Base-by-base conservation (phyloP, 495 filamentous ascomycete genomes). In the Apodospora peruviana region DNA sequence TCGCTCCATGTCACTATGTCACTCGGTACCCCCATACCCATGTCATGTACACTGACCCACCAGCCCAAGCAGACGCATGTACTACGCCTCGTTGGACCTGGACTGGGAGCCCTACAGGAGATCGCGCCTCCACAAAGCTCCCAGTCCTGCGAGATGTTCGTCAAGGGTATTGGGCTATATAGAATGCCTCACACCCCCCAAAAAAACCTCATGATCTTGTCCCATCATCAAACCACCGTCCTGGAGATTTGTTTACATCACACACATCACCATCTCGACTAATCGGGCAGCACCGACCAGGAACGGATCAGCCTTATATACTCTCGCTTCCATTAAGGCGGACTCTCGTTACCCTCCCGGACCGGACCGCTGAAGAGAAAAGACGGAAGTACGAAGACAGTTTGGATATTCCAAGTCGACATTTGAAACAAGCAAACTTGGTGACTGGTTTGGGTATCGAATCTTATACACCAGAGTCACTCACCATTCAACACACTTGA, bases 91-190 rank as follows among this genome's bases (percentile, higher is more conserved):
- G 50, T 46, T 61, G 35, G 47, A 27, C 48, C 27, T 36, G 52
- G 49, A 37, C 47, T 23, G 36, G 47, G 54, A 56, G 56, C 53
- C 59, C 53, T 56, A 54, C 51, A 34, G 47, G 55, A 63, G 60
- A 62, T 59, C 60, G 52, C 51, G 46, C 59, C 61, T 64, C 60
- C 62, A 65, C 62, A 54, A 18, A 65, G 57, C 34, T n/a, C 48
- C n/a, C 47, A 18, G 50, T 52, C 48, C 48, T 51, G 47, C 42
- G 47, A 60, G 57, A 61, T 53, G 62, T 43, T 34, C 39, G 27
- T 47, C 38, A 47, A 45, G 47, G n/a, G n/a, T n/a, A n/a, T n/a
- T n/a, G n/a, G n/a, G 55, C 45, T 65, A 65, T 65, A 59, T 65
- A 63, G 57, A 63, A 65, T 32, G 57, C 60, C 57, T 61, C 60